Base-by-base conservation (phyloP, 176 grass and related monocot species). In the Lolium rigidum region DNA sequence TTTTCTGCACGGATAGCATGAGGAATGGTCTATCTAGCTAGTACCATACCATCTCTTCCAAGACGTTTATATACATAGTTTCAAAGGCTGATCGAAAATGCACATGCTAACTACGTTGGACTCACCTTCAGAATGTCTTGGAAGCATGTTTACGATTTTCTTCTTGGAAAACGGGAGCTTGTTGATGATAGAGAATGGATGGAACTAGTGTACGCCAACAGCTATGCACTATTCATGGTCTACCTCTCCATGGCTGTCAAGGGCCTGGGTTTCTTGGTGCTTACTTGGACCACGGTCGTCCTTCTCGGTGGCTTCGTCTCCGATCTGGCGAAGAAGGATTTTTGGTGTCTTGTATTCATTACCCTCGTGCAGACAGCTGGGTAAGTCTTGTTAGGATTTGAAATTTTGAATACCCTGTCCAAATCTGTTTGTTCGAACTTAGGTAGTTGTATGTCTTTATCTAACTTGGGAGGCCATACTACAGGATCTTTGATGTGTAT, bases 241-340 rank as follows among this genome's bases (percentile, higher is more conserved):
- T 51, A 75, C 47, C 72, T 75, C 21, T 51, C 47, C 1, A 75
- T 75, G 72, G 72, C 47, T 3, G 22, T 75, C 7, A 75, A 3
- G 14, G 22, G 72, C 3, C 6, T 75, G 10, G 24, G 72, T 26
- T 31, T 52, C 22, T 7, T 75, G 0, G 72, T 75, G 6, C 2
- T 26, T 31, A 10, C 15, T 5, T 75, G 72, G 72, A 75, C 72
- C 47, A 75, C 72, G 0, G 72, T 75, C 5, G 47, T 75, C 6
- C 46, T 75, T 1, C 72, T 75, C 1, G 72, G 72, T 51, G 72
- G 72, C 72, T 75, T 75, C 13, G 72, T 75, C 72, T 52, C 48
- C 3, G 25, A 28, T 14, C 47, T 75, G 14, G 2, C 4, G 10
- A 74, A 25, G 13, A 18, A 52, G 22, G 72, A 75, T 7, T 75